Conservation (phyloP, 2,329 filamentous ascomycete species). For the Mollisia scopiformis region DNA sequence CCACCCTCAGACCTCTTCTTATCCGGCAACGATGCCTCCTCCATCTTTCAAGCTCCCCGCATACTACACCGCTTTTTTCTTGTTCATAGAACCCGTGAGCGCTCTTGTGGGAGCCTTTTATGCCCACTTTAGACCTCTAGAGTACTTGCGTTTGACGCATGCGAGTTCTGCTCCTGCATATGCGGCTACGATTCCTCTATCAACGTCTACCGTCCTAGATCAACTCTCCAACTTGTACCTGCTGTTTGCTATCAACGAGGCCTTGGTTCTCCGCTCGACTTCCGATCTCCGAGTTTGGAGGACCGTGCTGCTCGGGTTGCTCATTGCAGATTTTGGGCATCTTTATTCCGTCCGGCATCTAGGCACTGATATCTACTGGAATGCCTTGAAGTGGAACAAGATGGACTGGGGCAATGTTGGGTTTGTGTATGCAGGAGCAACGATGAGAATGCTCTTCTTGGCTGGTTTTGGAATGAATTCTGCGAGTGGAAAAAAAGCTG, state of each 20-base stretch:
- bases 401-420: constrained; percentile 71
- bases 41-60: constrained; percentile 55
- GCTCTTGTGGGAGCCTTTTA: constrained; percentile 56
- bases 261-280: constrained; percentile 72
- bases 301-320: constrained; percentile 65
- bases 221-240: constrained; percentile 81
- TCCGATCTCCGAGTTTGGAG: constrained; percentile 71
- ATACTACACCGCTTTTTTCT: constrained; percentile 73
- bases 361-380: constrained; percentile 63
- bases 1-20: constrained; percentile 3
- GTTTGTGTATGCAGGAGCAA: constrained; percentile 70
- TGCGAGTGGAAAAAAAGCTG: constrained; percentile 17
- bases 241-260: constrained; percentile 77
- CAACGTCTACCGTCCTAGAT: constrained; percentile 68
- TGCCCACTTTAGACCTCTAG: constrained; percentile 51
- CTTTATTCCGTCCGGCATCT: constrained; percentile 66
- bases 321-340: constrained; percentile 79
- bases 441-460: constrained; percentile 62
- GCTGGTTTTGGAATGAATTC: constrained; percentile 54
- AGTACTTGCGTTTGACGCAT: constrained; percentile 69
- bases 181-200: constrained; percentile 49
- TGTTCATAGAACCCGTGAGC: constrained; percentile 67
- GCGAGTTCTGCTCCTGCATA: constrained; percentile 33
- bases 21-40: constrained; percentile 11
- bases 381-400: constrained; percentile 61